Evolutionary conservation across 768 basidiomycete genomes (phyloP), one percentile per base, ranked within the genome.

Genomic region (Boletellus emodensis): DNA sequence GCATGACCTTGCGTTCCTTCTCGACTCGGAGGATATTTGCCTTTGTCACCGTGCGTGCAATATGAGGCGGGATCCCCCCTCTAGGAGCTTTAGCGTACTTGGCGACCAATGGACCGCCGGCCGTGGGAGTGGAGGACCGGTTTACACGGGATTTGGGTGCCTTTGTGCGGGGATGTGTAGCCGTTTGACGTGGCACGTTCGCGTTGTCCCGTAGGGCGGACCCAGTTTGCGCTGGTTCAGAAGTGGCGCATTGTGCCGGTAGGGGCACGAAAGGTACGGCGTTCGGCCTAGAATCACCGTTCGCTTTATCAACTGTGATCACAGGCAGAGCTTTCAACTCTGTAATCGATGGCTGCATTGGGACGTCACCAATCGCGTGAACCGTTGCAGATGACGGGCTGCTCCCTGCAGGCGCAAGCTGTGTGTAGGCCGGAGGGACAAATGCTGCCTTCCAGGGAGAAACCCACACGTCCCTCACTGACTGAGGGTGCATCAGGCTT

Each of bases 11-110:
- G 37, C 59, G 51, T 43, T 63, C 67, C 30, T 56, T 49, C 37
- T 69, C 66, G 13, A 45, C 43, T 15, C 56, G 56, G 11, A 69
- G 50, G 26, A 59, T 53, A 36, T 61, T 59, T 2, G 59, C 61
- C 41, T 52, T 68, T 20, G 66, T 66, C 24, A 67, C 66, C 5
- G 60, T 57, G n/a, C 65, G 57, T 13, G 68, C 68, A 24, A 67
- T 49, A 22, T 61, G 55, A 0, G 68, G 68, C 37, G 66, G 68
- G 32, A 69, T 53, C 14, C 68, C 66, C 15, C 66, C 68, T 40
- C 59, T 56, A 4, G 66, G 68, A 9, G 66, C 53, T 35, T 48
- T 55, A 2, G 54, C 48, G 22, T 63, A 48, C 28, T 46, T 46
- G 28, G 40, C 34, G 14, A 46, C 8, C 2, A 43, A 30, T 15